These are phyloP conservation scores for Parietaria judaica DNA, from an alignment of 306 rosid species.

Conservation along the genomic window DNA sequence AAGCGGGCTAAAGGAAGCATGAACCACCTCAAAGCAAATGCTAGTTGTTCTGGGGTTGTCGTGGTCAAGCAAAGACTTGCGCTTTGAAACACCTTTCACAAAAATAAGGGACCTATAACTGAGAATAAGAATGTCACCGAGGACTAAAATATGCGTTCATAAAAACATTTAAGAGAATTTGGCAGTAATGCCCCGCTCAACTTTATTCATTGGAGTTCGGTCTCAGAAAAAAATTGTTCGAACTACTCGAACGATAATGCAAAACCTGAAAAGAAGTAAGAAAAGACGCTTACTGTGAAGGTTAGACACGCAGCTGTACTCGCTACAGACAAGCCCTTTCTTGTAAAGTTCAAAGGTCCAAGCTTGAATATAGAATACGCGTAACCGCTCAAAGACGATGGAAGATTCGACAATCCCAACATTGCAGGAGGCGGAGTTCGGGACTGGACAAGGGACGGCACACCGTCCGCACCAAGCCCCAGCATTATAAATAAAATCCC, in stretches of 20 bases:
- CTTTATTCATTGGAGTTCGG: too few species aligned
- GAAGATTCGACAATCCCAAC: slow-evolving; percentile 70
- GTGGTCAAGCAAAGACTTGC: slow-evolving; percentile 94
- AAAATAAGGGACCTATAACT: slow-evolving; percentile 22
- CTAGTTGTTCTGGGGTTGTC: slow-evolving; percentile 89
- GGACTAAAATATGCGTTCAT: neutral
- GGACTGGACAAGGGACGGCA: slow-evolving; percentile 69
- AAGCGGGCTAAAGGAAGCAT: slow-evolving; percentile 68
- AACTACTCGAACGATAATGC: slow-evolving; percentile 1
- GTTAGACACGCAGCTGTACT: slow-evolving; percentile 90
- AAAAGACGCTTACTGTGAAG: slow-evolving; percentile 62
- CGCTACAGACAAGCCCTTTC: slow-evolving; percentile 87
- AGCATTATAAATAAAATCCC: slow-evolving; percentile 71
- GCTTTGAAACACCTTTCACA: slow-evolving; percentile 89
- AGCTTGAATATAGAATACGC: slow-evolving; percentile 69
- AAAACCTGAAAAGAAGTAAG: slow-evolving; percentile 3
- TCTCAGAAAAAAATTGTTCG: too few species aligned
- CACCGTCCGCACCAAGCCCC: slow-evolving; percentile 91
- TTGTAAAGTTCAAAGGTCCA: slow-evolving; percentile 83
- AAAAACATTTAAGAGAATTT: neutral
- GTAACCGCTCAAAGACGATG: slow-evolving; percentile 68
- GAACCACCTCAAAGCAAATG: slow-evolving; percentile 83
- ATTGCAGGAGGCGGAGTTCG: slow-evolving; percentile 78
- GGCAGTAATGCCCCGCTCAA: too few species aligned
- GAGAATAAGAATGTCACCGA: slow-evolving; percentile 12